Base-by-base conservation (phyloP, 495 filamentous ascomycete genomes). In the Aspergillus heteromorphus region DNA sequence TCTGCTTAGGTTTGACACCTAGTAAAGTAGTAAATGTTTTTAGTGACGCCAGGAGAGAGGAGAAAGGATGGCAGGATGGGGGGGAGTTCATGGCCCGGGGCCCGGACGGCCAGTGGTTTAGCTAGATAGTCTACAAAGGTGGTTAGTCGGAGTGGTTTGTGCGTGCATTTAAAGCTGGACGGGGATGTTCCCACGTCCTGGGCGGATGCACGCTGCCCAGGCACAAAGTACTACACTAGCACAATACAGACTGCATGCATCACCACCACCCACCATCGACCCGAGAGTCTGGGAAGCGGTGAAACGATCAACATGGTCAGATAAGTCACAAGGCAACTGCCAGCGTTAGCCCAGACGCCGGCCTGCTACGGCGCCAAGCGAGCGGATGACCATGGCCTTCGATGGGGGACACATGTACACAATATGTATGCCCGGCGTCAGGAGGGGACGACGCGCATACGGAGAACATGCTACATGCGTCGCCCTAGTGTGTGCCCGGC, bases 221-320 rank as follows among this genome's bases (percentile, higher is more conserved):
- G 42, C 20, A 45, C 42, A 45, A 23, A n/a, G 8, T 13, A 45
- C 42, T n/a, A n/a, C n/a, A n/a, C n/a, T n/a, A 43, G 40, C 20
- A 7, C 40, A 17, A 10, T 43, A 9, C 52, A 48, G 40, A 30
- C 31, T n/a, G 21, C 49, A 40, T 21, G 29, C 34, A 40, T n/a
- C 21, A 14, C 9, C 34, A 57, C 40, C 25, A 27, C 38, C 51
- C 41, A 48, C 43, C 20, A 48, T 50, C 14, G 57, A 60, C 57
- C 57, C 57, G 53, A 55, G 49, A 49, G 19, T 56, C 43, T 60
- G 57, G 57, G 48, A 60, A 55, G 57, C 53, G 57, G 57, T 60
- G 57, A 49, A 53, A 54, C 53, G 50, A 58, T 58, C 50, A 58
- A 43, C 53, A 21, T 29, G 51, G 40, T n/a, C 17, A 5, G 17